Conservation (phyloP, 2,329 filamentous ascomycete genomes). For the Alternaria novae-zelandiae region DNA sequence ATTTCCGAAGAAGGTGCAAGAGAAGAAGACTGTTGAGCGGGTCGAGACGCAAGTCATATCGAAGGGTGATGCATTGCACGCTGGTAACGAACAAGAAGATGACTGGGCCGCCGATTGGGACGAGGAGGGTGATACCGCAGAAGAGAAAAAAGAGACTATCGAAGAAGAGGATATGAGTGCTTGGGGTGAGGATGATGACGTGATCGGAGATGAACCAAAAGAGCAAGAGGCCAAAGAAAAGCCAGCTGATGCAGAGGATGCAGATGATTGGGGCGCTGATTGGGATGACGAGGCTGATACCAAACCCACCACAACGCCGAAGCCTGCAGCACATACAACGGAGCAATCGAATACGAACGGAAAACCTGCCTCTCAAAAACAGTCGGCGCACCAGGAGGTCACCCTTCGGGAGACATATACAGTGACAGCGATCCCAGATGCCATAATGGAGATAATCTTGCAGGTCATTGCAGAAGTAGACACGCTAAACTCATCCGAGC, state of each 20-base stretch:
- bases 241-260: conserved; percentile 46
- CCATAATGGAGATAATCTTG: conserved; percentile 73
- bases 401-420: conserved; percentile 85
- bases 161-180: conserved; percentile 58
- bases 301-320: conserved; percentile 18
- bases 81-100: conserved; percentile 55
- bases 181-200: conserved; percentile 54
- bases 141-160: conserved; percentile 27
- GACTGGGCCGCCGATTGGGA: conserved; percentile 87
- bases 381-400: conserved; percentile 63
- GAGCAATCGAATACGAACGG: conserved; percentile 41
- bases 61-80: conserved; percentile 70
- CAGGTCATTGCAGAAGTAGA: conserved; percentile 54
- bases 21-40: conserved; percentile 75
- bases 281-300: conserved; percentile 73
- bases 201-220: conserved; percentile 24
- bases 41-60: conserved; percentile 83
- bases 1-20: conserved; percentile 70
- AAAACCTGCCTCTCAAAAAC: conserved; percentile 35
- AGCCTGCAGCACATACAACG: conserved; percentile 23
- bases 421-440: conserved; percentile 85
- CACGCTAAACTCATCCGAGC: conserved; percentile 60
- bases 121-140: conserved; percentile 55
- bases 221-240: conserved; percentile 45
- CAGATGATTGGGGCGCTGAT: conserved; percentile 73